Percentiles rank a stretch among this genome's conserved stretches.
Evolutionary conservation across 208 protist species (phyloP).

Genomic region (Acanthamoeba healyi): DNA sequence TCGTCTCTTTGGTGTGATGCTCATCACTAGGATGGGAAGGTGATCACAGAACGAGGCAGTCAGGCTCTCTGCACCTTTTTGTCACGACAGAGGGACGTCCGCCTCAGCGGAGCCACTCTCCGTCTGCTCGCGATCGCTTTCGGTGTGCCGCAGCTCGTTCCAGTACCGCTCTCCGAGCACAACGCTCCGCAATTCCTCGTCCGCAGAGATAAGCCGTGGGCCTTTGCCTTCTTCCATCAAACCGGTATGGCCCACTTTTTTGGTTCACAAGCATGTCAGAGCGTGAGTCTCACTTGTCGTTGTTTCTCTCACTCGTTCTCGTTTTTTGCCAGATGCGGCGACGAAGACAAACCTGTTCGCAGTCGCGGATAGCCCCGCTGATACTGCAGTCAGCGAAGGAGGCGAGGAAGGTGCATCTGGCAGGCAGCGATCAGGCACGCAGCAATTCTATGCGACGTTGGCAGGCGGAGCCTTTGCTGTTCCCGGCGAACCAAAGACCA

Average conservation of each 20-base stretch:
- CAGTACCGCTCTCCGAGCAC: conserved; percentile 1
- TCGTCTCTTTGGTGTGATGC: not conserved
- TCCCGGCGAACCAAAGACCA: not conserved
- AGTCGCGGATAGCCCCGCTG: no score
- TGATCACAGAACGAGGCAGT: not conserved
- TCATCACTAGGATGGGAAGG: not conserved
- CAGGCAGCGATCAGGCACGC: not conserved
- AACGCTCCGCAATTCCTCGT: not conserved
- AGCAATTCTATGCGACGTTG: not conserved
- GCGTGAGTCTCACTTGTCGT: not conserved
- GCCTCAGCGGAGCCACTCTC: not conserved
- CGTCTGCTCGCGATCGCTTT: conserved; percentile 33
- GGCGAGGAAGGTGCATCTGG: not conserved
- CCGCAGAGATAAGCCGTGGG: not conserved
- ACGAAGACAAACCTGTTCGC: not conserved
- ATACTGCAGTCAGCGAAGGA: no score
- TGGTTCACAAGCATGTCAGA: not conserved
- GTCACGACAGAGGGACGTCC: not conserved
- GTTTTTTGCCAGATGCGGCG: not conserved
- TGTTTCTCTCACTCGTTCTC: not conserved
- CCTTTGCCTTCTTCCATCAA: conserved; percentile 1
- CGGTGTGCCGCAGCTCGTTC: not conserved
- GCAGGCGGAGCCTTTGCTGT: not conserved
- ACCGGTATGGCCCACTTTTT: no score
- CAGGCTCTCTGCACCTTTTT: not conserved